Evolutionary conservation across 78 protist species (phyloP).

Genomic region (Dictyostelium intermedium): DNA sequence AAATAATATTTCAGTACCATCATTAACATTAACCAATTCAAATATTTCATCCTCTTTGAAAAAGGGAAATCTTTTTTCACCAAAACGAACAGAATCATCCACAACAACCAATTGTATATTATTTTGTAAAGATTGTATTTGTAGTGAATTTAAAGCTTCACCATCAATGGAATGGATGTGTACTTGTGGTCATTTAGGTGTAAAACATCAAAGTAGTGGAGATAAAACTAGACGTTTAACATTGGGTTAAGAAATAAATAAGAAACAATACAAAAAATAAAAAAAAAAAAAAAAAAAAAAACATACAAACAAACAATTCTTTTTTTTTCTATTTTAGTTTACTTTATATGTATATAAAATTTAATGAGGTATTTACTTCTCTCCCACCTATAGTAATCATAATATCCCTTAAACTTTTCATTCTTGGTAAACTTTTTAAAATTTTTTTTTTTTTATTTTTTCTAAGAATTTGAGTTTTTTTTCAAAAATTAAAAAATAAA

Average conservation of each 20-base stretch:
- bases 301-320: too few species aligned
- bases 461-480: too few species aligned
- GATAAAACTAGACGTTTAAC: neutral
- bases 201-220: constrained; percentile 19
- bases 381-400: too few species aligned
- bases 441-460: too few species aligned
- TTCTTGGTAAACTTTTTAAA: too few species aligned
- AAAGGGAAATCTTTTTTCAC: neutral
- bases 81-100: neutral
- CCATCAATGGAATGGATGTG: constrained; percentile 47
- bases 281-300: too few species aligned
- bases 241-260: neutral
- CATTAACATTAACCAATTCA: neutral
- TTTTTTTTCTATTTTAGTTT: too few species aligned
- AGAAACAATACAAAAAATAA: neutral
- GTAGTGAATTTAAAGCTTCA: constrained; percentile 32
- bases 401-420: too few species aligned
- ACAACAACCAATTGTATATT: neutral
- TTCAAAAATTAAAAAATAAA: too few species aligned
- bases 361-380: too few species aligned
- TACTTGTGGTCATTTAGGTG: constrained; percentile 58
- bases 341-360: too few species aligned
- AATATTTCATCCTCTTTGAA: neutral
- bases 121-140: constrained; percentile 41
- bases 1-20: neutral